Conservation (phyloP, 1,139 yeast genomes). For the Kodamaea alishanica region DNA sequence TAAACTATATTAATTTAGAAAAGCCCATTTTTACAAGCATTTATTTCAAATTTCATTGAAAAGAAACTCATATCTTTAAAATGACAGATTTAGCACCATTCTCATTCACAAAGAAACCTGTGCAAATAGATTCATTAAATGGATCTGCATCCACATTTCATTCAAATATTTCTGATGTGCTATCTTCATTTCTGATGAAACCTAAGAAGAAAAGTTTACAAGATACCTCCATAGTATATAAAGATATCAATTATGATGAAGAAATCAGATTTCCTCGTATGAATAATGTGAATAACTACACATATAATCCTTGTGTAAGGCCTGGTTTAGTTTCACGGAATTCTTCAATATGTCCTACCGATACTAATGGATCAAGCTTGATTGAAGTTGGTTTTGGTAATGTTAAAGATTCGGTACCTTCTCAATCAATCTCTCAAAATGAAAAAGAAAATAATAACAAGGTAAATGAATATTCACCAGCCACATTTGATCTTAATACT, state of each 20-base stretch:
- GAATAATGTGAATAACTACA: slow-evolving; percentile 27
- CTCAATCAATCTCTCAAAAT: background rate
- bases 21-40: too few species aligned
- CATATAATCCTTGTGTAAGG: slow-evolving; percentile 15
- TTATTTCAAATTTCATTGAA: too few species aligned
- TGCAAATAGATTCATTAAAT: slow-evolving; percentile 15
- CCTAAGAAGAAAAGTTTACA: slow-evolving; percentile 6
- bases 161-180: slow-evolving; percentile 32
- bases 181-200: slow-evolving; percentile 4
- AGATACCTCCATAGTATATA: slow-evolving; percentile 14
- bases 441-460: background rate
- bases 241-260: slow-evolving; percentile 39
- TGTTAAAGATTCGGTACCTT: background rate
- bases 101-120: slow-evolving; percentile 39
- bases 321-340: slow-evolving; percentile 6
- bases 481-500: slow-evolving; percentile 37
- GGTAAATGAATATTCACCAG: slow-evolving; percentile 32
- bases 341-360: slow-evolving; percentile 4
- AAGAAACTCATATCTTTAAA: background rate
- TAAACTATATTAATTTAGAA: too few species aligned
- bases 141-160: slow-evolving; percentile 15
- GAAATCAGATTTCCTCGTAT: slow-evolving; percentile 46
- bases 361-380: background rate
- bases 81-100: slow-evolving; percentile 28
- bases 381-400: background rate